These are phyloP conservation scores for Mycena capillaripes DNA, from an alignment of 768 basidiomycete genomes.

Conservation along the genomic window DNA sequence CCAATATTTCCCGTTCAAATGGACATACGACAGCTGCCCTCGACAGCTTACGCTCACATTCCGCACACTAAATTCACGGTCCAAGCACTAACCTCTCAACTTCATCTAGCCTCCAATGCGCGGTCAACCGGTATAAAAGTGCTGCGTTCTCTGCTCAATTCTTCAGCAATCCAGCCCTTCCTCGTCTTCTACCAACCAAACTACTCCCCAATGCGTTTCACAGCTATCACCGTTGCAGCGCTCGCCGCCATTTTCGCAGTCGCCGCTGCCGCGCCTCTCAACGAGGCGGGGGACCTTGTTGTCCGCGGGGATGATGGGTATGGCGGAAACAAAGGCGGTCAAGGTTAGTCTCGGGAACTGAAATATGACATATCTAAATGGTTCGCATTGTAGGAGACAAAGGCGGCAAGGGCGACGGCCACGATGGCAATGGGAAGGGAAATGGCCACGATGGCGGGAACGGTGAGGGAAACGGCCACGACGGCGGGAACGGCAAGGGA, in stretches of 20 bases:
- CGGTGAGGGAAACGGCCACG: no score
- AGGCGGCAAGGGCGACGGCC: not conserved
- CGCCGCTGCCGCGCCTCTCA: not conserved
- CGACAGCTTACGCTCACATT: no score
- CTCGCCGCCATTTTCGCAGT: constrained; percentile 16
- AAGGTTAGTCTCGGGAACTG: no score
- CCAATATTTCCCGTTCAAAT: not conserved
- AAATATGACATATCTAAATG: no score
- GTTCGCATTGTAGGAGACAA: not conserved
- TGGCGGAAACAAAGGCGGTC: not conserved
- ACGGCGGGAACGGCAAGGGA: not conserved
- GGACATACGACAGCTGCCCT: no score
- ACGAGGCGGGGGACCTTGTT: not conserved
- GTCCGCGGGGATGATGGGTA: not conserved
- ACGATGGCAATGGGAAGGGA: not conserved
- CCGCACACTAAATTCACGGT: no score
- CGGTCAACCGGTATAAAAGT: not conserved
- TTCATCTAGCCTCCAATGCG: constrained; percentile 11
- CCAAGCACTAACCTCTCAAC: no score
- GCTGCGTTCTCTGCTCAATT: not conserved
- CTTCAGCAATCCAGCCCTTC: constrained; percentile 22
- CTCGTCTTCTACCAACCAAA: not conserved
- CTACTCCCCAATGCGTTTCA: constrained; percentile 9
- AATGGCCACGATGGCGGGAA: not conserved
- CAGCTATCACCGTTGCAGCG: constrained; percentile 8